phyloP scores from a whole-genome alignment of 2,329 filamentous ascomycete genomes.

The Xylaria sp. region DNA sequence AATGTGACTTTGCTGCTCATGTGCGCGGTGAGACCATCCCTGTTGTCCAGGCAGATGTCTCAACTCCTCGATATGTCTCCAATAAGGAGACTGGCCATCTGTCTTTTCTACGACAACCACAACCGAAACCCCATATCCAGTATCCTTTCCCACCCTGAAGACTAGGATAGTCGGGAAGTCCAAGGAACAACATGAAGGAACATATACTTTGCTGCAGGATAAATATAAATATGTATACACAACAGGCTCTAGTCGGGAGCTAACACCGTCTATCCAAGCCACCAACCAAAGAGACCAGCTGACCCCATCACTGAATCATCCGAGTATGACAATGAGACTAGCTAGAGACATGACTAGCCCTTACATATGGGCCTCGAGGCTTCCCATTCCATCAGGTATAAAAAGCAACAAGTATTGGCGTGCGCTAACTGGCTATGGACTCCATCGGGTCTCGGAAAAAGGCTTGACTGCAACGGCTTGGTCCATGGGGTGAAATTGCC shows the following conservation, averaged over 20 bases:
- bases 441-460: conserved; percentile 10
- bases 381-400: conserved; percentile 2
- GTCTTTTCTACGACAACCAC: not conserved
- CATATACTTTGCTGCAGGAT: not conserved
- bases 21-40: not conserved
- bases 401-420: conserved; percentile 31
- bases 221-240: no score
- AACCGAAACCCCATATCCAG: not conserved
- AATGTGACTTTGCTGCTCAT: conserved; percentile 4
- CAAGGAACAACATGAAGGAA: not conserved
- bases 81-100: not conserved
- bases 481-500: no score
- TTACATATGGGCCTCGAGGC: not conserved
- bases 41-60: conserved; percentile 1
- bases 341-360: conserved; percentile 17
- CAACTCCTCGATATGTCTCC: conserved; percentile 10
- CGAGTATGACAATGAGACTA: conserved; percentile 9
- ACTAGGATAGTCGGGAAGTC: not conserved
- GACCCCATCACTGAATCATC: not conserved
- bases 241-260: not conserved
- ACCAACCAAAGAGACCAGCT: not conserved
- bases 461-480: not conserved
- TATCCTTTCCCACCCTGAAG: not conserved
- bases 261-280: conserved; percentile 8
- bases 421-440: conserved; percentile 2